These are phyloP conservation scores for Harringtonia aguacate DNA, from an alignment of 2,329 filamentous ascomycete species.

Conservation along the genomic window DNA sequence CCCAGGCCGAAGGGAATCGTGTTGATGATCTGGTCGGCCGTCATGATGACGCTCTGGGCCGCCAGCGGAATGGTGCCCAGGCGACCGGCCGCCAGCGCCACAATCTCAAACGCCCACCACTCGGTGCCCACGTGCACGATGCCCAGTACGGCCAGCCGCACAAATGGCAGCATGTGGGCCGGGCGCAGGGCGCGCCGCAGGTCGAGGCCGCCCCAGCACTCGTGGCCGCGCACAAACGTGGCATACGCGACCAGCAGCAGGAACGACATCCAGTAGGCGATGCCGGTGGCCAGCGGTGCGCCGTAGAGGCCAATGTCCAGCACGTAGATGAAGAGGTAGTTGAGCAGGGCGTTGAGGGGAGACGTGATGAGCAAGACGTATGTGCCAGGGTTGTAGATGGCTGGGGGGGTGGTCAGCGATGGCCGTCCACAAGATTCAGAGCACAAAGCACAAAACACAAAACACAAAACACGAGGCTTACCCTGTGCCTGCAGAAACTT, in stretches of 20 bases:
- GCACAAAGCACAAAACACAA: neutral
- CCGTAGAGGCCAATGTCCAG: constrained; percentile 63
- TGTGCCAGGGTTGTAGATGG: constrained; percentile 68
- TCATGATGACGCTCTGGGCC: constrained; percentile 85
- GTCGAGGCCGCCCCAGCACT: constrained; percentile 70
- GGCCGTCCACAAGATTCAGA: neutral
- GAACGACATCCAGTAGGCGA: constrained; percentile 82
- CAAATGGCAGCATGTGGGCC: constrained; percentile 58
- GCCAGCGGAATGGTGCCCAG: constrained; percentile 72
- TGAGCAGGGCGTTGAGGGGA: constrained; percentile 69
- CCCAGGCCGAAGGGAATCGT: constrained; percentile 82
- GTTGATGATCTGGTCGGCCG: constrained; percentile 72
- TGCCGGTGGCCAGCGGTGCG: constrained; percentile 70
- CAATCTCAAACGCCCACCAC: constrained; percentile 93
- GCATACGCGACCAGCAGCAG: constrained; percentile 64
- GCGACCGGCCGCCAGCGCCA: constrained; percentile 69
- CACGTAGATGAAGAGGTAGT: constrained; percentile 69
- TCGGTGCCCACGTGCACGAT: constrained; percentile 80
- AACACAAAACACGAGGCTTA: constrained; percentile 43
- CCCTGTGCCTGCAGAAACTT: constrained; percentile 84
- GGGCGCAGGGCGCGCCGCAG: constrained; percentile 43
- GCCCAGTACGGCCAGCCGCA: constrained; percentile 63
- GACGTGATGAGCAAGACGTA: constrained; percentile 77
- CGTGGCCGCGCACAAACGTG: constrained; percentile 56
- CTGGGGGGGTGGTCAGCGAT: neutral